A percentile compares a stretch with the other conserved stretches of the same genome.
phyloP scores from a whole-genome alignment of 768 basidiomycete genomes.

The Melanogaster broomeanus region DNA sequence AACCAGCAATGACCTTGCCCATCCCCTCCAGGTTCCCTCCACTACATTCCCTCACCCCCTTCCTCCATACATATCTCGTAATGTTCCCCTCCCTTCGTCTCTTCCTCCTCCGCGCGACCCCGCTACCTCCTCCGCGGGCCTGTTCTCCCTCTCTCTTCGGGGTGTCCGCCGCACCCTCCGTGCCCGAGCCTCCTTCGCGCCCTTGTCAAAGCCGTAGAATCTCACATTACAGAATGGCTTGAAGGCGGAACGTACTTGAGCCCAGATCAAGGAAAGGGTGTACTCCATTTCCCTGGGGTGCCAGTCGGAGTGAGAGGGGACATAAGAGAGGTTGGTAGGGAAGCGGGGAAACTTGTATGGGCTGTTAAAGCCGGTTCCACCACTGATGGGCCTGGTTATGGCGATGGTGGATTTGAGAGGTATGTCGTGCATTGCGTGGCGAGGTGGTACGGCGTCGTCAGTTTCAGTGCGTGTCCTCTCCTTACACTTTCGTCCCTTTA shows the following conservation, averaged over 20 bases:
- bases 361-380: conserved; percentile 36
- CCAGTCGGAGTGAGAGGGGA: conserved; percentile 53
- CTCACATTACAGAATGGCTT: conserved; percentile 65
- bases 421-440: conserved; percentile 85
- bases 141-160: conserved; percentile 74
- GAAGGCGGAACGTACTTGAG: conserved; percentile 55
- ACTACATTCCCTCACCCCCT: conserved; percentile 79
- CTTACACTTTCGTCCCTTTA: neutral
- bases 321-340: conserved; percentile 66
- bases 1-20: conserved; percentile 52
- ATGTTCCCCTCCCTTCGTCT: conserved; percentile 49
- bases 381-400: neutral
- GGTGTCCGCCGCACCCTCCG: conserved; percentile 73
- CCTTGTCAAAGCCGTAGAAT: conserved; percentile 71
- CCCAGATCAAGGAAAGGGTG: conserved; percentile 43
- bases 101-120: conserved; percentile 45
- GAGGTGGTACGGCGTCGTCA: conserved; percentile 75
- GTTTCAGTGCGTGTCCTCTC: conserved; percentile 64
- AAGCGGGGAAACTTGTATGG: conserved; percentile 73
- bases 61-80: conserved; percentile 69
- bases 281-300: conserved; percentile 38
- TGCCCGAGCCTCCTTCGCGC: conserved; percentile 48
- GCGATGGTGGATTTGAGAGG: conserved; percentile 71
- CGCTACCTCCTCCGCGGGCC: conserved; percentile 64
- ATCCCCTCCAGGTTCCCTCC: conserved; percentile 43